These are phyloP conservation scores for Platanthera guangdongensis DNA, from an alignment of 106 monocot genomes.

Conservation along the genomic window DNA sequence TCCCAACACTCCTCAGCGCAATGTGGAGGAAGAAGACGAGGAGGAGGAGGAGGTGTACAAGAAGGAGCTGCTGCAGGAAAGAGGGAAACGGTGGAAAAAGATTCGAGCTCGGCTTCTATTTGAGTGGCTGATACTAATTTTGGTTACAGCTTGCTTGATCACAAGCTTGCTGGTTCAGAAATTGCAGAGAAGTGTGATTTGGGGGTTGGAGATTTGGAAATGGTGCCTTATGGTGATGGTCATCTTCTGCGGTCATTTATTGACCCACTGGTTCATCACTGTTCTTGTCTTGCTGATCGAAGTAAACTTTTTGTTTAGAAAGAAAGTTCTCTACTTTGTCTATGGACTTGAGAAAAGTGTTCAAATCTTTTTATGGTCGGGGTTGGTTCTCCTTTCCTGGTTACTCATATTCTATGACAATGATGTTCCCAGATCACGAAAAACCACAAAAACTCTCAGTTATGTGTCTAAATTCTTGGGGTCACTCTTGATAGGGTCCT, in stretches of 20 bases:
- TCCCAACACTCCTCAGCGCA: constrained; percentile 16
- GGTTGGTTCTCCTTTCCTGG: constrained; percentile 59
- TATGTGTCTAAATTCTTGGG: constrained; percentile 35
- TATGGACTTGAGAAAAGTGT: constrained; percentile 68
- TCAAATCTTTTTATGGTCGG: constrained; percentile 56
- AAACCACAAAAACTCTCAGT: constrained; percentile 35
- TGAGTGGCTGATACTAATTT: constrained; percentile 55
- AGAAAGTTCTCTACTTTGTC: constrained; percentile 87
- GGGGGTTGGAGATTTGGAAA: constrained; percentile 14
- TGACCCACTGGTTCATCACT: constrained; percentile 54
- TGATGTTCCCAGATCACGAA: constrained; percentile 28
- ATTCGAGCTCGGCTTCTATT: constrained; percentile 26
- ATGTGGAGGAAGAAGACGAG: constrained; percentile 33
- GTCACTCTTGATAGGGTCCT: constrained; percentile 57
- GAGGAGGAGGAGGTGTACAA: constrained; percentile 50
- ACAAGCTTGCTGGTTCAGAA: constrained; percentile 41
- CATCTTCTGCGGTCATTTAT: constrained; percentile 53
- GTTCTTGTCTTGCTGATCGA: constrained; percentile 69
- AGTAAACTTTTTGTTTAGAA: constrained; percentile 77
- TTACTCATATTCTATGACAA: constrained; percentile 46
- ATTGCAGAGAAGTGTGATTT: constrained; percentile 37
- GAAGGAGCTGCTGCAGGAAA: neutral
- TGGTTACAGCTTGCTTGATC: constrained; percentile 32
- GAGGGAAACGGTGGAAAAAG: constrained; percentile 9
- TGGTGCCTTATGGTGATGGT: constrained; percentile 35